Conservation (phyloP, 306 rosid species). For the Prinsepia uniflora region DNA sequence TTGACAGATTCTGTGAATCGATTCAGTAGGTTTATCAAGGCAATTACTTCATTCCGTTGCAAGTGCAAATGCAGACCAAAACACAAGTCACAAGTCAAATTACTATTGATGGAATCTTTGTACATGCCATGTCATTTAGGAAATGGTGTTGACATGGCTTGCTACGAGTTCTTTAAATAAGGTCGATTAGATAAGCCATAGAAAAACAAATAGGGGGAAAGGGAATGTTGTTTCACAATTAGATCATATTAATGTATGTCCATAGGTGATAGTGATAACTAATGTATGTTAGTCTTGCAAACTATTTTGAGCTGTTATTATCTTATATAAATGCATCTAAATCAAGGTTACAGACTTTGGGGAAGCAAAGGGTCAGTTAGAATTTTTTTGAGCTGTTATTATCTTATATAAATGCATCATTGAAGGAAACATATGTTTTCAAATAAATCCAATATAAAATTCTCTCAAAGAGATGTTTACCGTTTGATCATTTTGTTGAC, state of each 20-base stretch:
- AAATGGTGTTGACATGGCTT: background rate
- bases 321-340: background rate
- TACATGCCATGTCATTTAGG: background rate
- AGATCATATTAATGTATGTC: no score
- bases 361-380: background rate
- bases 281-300: background rate
- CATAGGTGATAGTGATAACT: no score
- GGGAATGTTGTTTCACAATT: background rate
- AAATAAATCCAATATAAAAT: background rate
- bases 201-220: background rate
- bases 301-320: background rate
- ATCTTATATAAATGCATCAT: no score
- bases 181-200: background rate
- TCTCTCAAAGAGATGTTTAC: conserved; percentile 43
- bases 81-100: no score
- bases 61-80: conserved; percentile 61
- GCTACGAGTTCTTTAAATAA: background rate
- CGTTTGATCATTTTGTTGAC: conserved; percentile 45
- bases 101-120: background rate
- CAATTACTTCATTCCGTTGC: conserved; percentile 94
- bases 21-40: conserved; percentile 77
- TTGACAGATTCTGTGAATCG: conserved; percentile 82
- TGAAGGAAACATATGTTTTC: background rate
- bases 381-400: no score
- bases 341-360: background rate